Conservation (phyloP, 2,329 filamentous ascomycete species). For the Xylaria sp. region DNA sequence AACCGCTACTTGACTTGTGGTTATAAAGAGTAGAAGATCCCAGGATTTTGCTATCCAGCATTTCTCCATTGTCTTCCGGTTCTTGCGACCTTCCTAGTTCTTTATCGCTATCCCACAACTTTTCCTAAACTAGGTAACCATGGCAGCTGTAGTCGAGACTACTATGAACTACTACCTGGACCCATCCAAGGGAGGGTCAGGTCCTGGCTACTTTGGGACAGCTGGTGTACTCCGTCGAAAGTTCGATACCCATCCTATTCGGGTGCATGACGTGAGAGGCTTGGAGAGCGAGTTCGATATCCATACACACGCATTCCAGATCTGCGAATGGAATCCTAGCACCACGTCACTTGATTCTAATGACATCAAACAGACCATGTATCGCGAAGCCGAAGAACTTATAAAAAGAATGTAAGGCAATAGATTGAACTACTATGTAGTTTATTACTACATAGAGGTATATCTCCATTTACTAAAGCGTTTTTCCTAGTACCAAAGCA, state of each 20-base stretch:
- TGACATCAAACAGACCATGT: conserved; percentile 4
- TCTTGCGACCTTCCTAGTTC: not conserved
- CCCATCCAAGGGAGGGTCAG: conserved; percentile 12
- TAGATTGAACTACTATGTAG: too few relatives aligned
- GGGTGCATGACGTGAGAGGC: conserved; percentile 18
- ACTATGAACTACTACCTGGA: conserved; percentile 28
- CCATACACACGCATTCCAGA: conserved; percentile 21
- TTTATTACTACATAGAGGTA: not conserved
- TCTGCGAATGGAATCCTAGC: conserved; percentile 20
- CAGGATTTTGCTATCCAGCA: too few relatives aligned
- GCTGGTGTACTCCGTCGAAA: conserved; percentile 26
- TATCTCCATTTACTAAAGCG: not conserved
- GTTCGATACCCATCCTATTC: conserved; percentile 21
- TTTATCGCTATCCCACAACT: not conserved
- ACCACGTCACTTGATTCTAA: conserved; percentile 5
- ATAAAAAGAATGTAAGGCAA: conserved; percentile 22
- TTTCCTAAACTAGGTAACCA: not conserved
- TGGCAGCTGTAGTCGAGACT: conserved; percentile 13
- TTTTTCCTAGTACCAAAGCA: conserved; percentile 5
- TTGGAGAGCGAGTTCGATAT: conserved; percentile 19
- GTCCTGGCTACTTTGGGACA: conserved; percentile 16
- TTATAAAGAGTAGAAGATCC: too few relatives aligned
- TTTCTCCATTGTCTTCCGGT: too few relatives aligned
- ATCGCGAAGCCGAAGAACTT: conserved; percentile 20
- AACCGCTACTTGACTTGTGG: too few relatives aligned